Evolutionary conservation across 768 basidiomycete species (phyloP), one percentile per base, ranked within the genome.

Genomic region (Mycena pura): DNA sequence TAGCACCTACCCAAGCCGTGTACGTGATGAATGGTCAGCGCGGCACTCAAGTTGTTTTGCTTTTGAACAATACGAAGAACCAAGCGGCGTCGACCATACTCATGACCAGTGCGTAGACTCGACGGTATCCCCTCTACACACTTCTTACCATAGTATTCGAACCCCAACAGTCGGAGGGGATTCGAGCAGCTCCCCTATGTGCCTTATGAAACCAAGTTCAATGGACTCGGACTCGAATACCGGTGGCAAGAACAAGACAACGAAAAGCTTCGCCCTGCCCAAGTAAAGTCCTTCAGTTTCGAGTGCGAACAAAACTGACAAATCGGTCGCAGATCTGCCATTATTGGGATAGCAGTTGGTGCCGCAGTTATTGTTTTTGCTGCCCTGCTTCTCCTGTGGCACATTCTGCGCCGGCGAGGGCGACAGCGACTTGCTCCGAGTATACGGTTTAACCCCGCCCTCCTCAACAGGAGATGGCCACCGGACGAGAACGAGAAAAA

Each of bases 261-360:
- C 32, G 17, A 5, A 28, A 6, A 45, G 28, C n/a, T 8, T 50
- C 14, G 43, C 17, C 29, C 43, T 66, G 11, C 64, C 72, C 11
- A 46, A 62, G 73, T 71, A 64, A 53, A 68, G 53, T 27, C 21
- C 19, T 34, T 24, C 2, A 38, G 24, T 29, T n/a, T n/a, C 19
- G 13, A 9, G 25, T 6, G 15, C 22, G 24, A 51, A 9, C 34
- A 15, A 41, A 53, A 21, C 63, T 49, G 29, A 61, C 24, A 19
- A 10, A n/a, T 7, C 22, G 11, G 54, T 45, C 41, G 3, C 41
- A 87, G 83, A 61, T 71, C 71, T 22, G 74, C 80, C 10, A 74
- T 84, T 50, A 81, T 86, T 47, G 83, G 82, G 6, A 71, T 80
- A 32, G 74, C 79, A 34, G 70, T 78, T 32, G 82, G 77, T 31